Evolutionary conservation across 2,329 filamentous ascomycete species (phyloP).

Genomic region (Metarhizium robertsii): DNA sequence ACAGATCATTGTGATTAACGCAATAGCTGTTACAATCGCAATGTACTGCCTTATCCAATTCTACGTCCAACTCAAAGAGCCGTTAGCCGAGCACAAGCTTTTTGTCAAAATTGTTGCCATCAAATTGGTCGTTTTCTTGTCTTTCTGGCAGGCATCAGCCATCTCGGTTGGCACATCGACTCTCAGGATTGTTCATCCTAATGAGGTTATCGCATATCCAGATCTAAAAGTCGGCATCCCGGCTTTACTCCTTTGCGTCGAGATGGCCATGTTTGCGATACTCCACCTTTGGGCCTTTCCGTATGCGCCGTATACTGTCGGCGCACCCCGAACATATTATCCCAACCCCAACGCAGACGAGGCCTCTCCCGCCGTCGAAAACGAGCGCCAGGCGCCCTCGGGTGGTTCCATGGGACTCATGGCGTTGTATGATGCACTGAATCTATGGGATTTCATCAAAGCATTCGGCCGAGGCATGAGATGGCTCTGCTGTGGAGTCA

Average conservation of each 20-base stretch:
- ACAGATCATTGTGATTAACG: constrained; percentile 59
- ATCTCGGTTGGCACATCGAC: constrained; percentile 45
- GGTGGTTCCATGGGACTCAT: constrained; percentile 56
- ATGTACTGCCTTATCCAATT: constrained; percentile 89
- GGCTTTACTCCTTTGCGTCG: constrained; percentile 66
- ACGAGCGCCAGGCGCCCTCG: constrained; percentile 39
- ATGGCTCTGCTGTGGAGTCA: constrained; percentile 72
- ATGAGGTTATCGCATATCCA: constrained; percentile 52
- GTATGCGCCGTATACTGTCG: constrained; percentile 56
- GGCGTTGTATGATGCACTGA: constrained; percentile 64
- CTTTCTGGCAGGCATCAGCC: constrained; percentile 67
- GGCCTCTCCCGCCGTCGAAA: constrained; percentile 31
- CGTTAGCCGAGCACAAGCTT: constrained; percentile 59
- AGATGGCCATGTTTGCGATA: constrained; percentile 74
- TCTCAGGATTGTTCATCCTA: constrained; percentile 53
- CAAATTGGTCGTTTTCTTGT: constrained; percentile 85
- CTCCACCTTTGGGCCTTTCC: constrained; percentile 78
- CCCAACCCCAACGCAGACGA: constrained; percentile 33
- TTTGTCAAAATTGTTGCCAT: constrained; percentile 79
- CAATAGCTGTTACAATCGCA: constrained; percentile 64
- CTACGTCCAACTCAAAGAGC: constrained; percentile 64
- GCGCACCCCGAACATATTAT: constrained; percentile 36
- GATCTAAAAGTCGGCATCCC: constrained; percentile 79
- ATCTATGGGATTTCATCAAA: constrained; percentile 76
- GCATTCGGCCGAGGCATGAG: constrained; percentile 66